Base-by-base conservation (phyloP, 768 basidiomycete species). In the Russula lepida region DNA sequence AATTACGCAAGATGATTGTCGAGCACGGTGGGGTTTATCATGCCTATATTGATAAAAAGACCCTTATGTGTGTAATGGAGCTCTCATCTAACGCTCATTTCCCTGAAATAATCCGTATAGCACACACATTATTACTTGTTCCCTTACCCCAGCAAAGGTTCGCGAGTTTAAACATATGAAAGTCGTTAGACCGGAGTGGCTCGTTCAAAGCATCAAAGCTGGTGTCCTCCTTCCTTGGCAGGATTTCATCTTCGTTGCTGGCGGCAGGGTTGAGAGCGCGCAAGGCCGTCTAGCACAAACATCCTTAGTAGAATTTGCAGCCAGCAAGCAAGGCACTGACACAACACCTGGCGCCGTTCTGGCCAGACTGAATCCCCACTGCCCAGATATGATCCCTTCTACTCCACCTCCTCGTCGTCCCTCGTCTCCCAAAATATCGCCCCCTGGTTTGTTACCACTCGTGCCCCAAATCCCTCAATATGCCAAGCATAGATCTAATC, bases 101-200 rank as follows among this genome's bases (percentile, higher is more conserved):
- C 7, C 35, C 32, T 32, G 27, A 8, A 11, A 25, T 54, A 37
- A 15, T 25, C 30, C 21, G 53, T 52, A 43, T 68, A 92, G 90
- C 32, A 95, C 94, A 0, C 94, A 97, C 71, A 86, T 99, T 67
- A 77, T 99, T 53, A 95, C 97, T 4, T 88, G 87, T 65, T 88
- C 90, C 33, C 80, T 99, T 47, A 98, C 95, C 0, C 87, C 92
- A 0, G 84, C 85, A 44, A 99, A 98, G 74, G 81, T 92, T 47
- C 82, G 82, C 23, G 93, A 95, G 68, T 98, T 94, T 72, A 81
- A 86, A 71, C 72, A 86, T 44, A 89, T 95, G 87, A 97, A 94
- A 70, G 88, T 98, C 17, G 93, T 88, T 41, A 78, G 77, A 49
- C 92, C 94, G 0, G 85, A 86, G 59, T 99, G 97, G 97, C 78